Base-by-base conservation (phyloP, 805 yeast species). In the Kazachstania kunashirensis region DNA sequence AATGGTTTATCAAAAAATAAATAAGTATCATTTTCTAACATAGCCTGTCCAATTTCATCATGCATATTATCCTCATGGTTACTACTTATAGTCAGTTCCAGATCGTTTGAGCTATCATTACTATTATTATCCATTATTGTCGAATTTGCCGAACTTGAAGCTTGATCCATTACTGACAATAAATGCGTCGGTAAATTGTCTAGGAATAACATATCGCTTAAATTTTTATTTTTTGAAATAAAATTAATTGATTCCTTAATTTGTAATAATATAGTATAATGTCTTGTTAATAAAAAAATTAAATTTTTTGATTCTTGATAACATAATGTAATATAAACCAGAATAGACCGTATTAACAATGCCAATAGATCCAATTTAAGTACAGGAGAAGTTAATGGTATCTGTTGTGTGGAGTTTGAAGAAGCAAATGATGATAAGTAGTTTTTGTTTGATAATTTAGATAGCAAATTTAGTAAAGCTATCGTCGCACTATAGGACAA, bases 341-440 rank as follows among this genome's bases (percentile, higher is more conserved):
- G 65, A 3, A 79, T 53, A 1, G 81, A 61, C 36, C 82, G 63
- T 5, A 79, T 43, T n/a, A 81, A 28, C 10, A 81, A 53, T 0
- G 86, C 78, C 20, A 81, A 51, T 26, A 72, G 50, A 43, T 79
- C 84, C 6, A 74, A 51, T 46, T 79, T 71, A 37, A 62, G 46
- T 9, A 59, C 55, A 2, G 61, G 61, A 11, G 39, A 36, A 4
- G 39, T 25, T 18, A 28, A 29, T 13, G n/a, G 8, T n/a, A 17
- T 20, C 12, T 17, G 31, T n/a, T 16, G 17, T 20, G 28, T 6
- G 4, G 32, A 28, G 29, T 16, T 11, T 11, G 33, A 19, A 15
- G 29, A 31, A 14, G 41, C 31, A 27, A 27, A 46, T 21, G 60
- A 50, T 5, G 53, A 45, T 28, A 61, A 36, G 14, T 49, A 50